Evolutionary conservation across 2,329 filamentous ascomycete species (phyloP).

Genomic region (Apiospora pterosperma): DNA sequence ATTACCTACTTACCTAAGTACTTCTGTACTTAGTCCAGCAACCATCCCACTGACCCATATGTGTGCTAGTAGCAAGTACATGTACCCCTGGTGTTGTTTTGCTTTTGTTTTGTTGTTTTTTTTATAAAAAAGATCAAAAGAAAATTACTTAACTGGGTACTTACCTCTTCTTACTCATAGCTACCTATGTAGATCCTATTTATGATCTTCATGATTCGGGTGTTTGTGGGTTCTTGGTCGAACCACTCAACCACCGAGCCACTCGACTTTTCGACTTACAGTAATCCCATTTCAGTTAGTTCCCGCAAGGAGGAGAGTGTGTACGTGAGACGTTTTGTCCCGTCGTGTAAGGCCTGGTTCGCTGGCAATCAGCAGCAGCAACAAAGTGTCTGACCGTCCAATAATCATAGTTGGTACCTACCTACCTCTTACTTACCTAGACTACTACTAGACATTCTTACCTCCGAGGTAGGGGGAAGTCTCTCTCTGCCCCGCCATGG

Average conservation of each 20-base stretch:
- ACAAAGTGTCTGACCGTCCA: neutral
- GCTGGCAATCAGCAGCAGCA: neutral
- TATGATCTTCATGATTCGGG: neutral
- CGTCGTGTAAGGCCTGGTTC: neutral
- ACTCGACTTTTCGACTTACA: neutral
- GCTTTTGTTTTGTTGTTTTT: too few relatives aligned
- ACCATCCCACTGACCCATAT: too few relatives aligned
- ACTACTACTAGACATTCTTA: neutral
- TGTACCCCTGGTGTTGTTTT: too few relatives aligned
- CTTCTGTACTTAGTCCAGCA: too few relatives aligned
- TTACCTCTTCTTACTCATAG: neutral
- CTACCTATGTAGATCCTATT: too few relatives aligned
- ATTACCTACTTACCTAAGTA: too few relatives aligned
- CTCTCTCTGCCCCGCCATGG: neutral
- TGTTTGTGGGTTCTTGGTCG: neutral
- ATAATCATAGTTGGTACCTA: neutral
- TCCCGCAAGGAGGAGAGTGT: neutral
- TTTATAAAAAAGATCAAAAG: too few relatives aligned
- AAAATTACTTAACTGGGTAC: too few relatives aligned
- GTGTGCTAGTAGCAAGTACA: too few relatives aligned
- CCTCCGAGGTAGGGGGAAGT: neutral
- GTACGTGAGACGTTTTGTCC: neutral
- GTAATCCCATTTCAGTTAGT: neutral
- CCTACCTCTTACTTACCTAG: neutral
- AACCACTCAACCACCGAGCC: neutral